phyloP scores from a whole-genome alignment of 1,139 yeast species.

The Taiozyma sp. region DNA sequence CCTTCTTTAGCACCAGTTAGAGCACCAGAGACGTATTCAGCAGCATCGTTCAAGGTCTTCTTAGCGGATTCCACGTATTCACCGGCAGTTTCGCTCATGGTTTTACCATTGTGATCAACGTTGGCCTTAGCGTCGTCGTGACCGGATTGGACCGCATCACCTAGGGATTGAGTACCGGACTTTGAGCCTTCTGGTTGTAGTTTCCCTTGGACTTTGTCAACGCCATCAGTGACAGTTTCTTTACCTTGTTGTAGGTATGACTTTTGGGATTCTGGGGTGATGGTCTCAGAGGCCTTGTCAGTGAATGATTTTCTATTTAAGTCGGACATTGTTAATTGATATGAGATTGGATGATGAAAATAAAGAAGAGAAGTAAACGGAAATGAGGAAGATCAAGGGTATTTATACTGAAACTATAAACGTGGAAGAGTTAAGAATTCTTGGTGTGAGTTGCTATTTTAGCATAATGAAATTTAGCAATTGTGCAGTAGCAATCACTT shows the following conservation, averaged over 20 bases:
- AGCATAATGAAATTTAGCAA: not conserved
- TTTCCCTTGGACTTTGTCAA: slow-evolving; percentile 59
- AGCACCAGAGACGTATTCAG: slow-evolving; percentile 53
- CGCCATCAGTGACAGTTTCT: slow-evolving; percentile 62
- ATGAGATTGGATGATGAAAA: not conserved
- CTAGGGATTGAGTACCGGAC: slow-evolving; percentile 61
- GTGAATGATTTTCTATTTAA: slow-evolving; percentile 71
- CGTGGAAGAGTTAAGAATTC: not conserved
- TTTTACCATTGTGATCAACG: slow-evolving; percentile 29
- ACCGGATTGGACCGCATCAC: slow-evolving; percentile 52
- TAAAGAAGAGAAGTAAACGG: not conserved
- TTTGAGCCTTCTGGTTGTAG: slow-evolving; percentile 62
- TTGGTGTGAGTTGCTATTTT: not conserved
- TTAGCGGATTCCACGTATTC: slow-evolving; percentile 63
- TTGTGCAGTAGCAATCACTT: not conserved
- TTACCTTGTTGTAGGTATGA: slow-evolving; percentile 58
- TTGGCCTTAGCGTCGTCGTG: slow-evolving; percentile 44
- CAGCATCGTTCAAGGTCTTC: slow-evolving; percentile 55
- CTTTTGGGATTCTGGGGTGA: slow-evolving; percentile 76
- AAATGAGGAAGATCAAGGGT: not conserved
- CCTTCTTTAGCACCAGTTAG: slow-evolving; percentile 60
- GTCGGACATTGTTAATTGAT: slow-evolving; percentile 53
- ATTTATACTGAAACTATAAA: slow-evolving; percentile 1
- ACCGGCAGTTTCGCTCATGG: slow-evolving; percentile 51
- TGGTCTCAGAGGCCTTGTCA: slow-evolving; percentile 60